These are phyloP conservation scores for Paraphaeosphaeria sporulosa DNA, from an alignment of 2,329 filamentous ascomycete genomes.

Conservation along the genomic window DNA sequence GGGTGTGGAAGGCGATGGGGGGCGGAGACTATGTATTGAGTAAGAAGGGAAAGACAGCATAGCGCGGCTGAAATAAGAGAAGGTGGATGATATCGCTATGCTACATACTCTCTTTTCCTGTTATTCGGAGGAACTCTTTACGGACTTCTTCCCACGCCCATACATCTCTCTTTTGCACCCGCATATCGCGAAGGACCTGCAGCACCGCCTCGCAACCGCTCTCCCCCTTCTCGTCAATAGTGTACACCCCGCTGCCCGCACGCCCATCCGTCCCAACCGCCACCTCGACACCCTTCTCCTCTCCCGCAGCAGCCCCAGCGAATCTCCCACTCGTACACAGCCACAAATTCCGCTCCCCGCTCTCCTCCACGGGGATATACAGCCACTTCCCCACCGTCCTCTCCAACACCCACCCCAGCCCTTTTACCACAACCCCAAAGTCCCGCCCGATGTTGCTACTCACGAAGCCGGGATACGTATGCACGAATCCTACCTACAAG, in stretches of 20 bases:
- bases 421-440: slow-evolving; percentile 10
- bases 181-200: slow-evolving; percentile 34
- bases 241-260: slow-evolving; percentile 45
- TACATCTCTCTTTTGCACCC: slow-evolving; percentile 36
- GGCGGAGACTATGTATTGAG: slow-evolving; percentile 43
- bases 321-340: slow-evolving; percentile 46
- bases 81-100: background rate
- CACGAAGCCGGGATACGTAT: slow-evolving; percentile 40
- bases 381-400: slow-evolving; percentile 26
- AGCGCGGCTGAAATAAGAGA: background rate
- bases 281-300: slow-evolving; percentile 21
- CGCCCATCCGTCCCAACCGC: slow-evolving; percentile 37
- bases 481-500: slow-evolving; percentile 30
- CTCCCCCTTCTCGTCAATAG: slow-evolving; percentile 36
- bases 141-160: slow-evolving; percentile 38
- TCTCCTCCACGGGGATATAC: slow-evolving; percentile 34
- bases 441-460: slow-evolving; percentile 29
- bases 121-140: slow-evolving; percentile 20
- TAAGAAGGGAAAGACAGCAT: slow-evolving; percentile 24
- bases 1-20: slow-evolving; percentile 45
- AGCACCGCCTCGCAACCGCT: slow-evolving; percentile 32
- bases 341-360: slow-evolving; percentile 47
- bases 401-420: slow-evolving; percentile 19
- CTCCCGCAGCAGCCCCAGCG: slow-evolving; percentile 29
- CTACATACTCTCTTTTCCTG: slow-evolving; percentile 17